These are phyloP conservation scores for Salix udensis DNA, from an alignment of 345 rosid species.

Conservation along the genomic window DNA sequence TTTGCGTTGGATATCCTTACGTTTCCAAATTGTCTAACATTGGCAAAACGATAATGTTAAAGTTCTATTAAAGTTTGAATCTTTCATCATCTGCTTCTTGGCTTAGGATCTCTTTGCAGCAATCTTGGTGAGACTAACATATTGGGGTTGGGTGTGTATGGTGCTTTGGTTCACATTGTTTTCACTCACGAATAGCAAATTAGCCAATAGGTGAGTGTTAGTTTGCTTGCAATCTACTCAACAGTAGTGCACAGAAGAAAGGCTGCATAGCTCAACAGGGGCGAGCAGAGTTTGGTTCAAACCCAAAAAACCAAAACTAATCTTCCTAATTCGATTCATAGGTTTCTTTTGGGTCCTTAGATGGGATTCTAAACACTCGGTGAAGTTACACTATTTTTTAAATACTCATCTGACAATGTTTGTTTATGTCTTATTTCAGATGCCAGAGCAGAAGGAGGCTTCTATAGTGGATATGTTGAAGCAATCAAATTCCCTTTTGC, in stretches of 20 bases:
- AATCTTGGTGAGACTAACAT: background rate
- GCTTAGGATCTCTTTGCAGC: background rate
- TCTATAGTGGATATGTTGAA: slow-evolving; percentile 53
- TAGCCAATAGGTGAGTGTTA: background rate
- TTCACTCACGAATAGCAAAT: background rate
- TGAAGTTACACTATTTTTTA: background rate
- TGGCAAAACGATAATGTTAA: background rate
- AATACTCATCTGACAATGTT: background rate
- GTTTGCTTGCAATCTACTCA: background rate
- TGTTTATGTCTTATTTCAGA: slow-evolving; percentile 31
- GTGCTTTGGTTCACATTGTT: background rate
- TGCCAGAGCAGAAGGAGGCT: slow-evolving; percentile 26
- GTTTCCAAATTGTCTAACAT: background rate
- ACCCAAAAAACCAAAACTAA: too few species aligned
- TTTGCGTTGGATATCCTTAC: background rate
- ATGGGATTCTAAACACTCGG: background rate
- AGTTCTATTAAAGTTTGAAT: background rate
- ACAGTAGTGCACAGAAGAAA: too few species aligned
- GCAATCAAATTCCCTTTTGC: slow-evolving; percentile 72
- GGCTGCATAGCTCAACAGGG: too few species aligned
- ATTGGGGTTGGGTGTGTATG: background rate
- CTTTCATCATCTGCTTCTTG: background rate
- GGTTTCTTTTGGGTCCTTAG: too few species aligned
- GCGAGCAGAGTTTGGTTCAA: too few species aligned
- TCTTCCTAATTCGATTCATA: too few species aligned